phyloP scores from a whole-genome alignment of 1,139 yeast species.

The Yamadazyma buinensis region DNA sequence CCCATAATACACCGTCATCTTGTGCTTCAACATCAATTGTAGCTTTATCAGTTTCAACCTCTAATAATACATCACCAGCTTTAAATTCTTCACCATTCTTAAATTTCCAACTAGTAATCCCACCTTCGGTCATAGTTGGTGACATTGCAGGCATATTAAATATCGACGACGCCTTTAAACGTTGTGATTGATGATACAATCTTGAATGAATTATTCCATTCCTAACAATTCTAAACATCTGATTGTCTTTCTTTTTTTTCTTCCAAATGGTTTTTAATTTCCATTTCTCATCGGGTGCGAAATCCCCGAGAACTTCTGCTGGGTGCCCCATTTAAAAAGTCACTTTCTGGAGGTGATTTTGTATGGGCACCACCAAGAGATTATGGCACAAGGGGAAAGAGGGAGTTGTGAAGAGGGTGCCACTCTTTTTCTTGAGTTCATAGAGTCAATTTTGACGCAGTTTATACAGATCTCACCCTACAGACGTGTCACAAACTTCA shows the following conservation, averaged over 20 bases:
- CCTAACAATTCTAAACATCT: not conserved
- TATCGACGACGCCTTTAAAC: slow-evolving; percentile 46
- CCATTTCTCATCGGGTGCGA: slow-evolving; percentile 6
- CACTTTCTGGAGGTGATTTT: too few species aligned
- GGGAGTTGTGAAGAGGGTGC: too few species aligned
- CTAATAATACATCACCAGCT: slow-evolving; percentile 85
- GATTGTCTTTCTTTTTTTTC: not conserved
- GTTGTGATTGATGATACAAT: slow-evolving; percentile 16
- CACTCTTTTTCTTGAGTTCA: too few species aligned
- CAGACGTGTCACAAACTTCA: too few species aligned
- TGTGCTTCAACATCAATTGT: slow-evolving; percentile 90
- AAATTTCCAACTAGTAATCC: slow-evolving; percentile 90
- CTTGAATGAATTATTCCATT: not conserved
- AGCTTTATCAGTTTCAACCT: slow-evolving; percentile 92
- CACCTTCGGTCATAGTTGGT: slow-evolving; percentile 98
- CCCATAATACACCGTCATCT: slow-evolving; percentile 87
- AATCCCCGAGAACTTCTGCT: too few species aligned
- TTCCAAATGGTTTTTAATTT: slow-evolving; percentile 1
- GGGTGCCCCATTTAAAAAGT: too few species aligned
- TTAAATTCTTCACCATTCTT: slow-evolving; percentile 74
- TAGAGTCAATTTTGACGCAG: too few species aligned
- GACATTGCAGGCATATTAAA: slow-evolving; percentile 98
- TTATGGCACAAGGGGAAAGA: too few species aligned
- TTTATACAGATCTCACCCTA: too few species aligned
- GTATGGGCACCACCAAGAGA: too few species aligned